Evolutionary conservation across 768 basidiomycete genomes (phyloP).

Genomic region (Collybia nuda): DNA sequence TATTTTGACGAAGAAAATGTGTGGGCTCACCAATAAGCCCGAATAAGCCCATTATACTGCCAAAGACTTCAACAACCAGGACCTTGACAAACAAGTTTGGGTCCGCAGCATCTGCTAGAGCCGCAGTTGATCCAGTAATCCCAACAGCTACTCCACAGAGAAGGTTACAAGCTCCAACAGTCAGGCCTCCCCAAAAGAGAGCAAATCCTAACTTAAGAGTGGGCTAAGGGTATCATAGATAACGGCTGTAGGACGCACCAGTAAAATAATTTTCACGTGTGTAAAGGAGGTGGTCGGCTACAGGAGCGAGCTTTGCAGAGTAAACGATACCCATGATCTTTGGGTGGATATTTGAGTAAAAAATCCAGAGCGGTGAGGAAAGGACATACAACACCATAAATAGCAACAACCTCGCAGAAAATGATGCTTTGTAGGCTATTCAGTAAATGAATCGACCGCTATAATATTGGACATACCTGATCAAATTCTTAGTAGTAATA

Average conservation of each 20-base stretch:
- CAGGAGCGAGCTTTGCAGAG: constrained; percentile 70
- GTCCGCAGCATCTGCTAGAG: constrained; percentile 93
- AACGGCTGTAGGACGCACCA: constrained; percentile 38
- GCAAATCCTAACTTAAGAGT: constrained; percentile 64
- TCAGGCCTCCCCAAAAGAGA: constrained; percentile 96
- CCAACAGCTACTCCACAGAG: constrained; percentile 95
- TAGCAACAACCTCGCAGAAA: constrained; percentile 99
- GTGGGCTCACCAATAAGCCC: constrained; percentile 80
- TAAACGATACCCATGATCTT: constrained; percentile 97
- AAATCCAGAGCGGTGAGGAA: not conserved
- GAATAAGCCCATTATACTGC: constrained; percentile 88
- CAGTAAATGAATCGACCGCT: not conserved
- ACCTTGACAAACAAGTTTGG: constrained; percentile 95
- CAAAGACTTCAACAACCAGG: constrained; percentile 93
- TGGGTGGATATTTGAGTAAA: not conserved
- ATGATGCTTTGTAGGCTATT: constrained; percentile 67
- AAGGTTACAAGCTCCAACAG: constrained; percentile 92
- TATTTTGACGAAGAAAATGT: not conserved
- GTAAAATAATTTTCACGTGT: constrained; percentile 92
- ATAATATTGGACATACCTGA: constrained; percentile 58
- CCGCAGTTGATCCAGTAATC: constrained; percentile 93
- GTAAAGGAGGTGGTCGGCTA: constrained; percentile 71
- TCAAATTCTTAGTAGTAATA: constrained; percentile 96
- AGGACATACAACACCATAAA: constrained; percentile 86
- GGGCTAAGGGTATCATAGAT: not conserved